These are phyloP conservation scores for Solanum hybrid DNA, from an alignment of 305 asterid genomes.

Conservation along the genomic window DNA sequence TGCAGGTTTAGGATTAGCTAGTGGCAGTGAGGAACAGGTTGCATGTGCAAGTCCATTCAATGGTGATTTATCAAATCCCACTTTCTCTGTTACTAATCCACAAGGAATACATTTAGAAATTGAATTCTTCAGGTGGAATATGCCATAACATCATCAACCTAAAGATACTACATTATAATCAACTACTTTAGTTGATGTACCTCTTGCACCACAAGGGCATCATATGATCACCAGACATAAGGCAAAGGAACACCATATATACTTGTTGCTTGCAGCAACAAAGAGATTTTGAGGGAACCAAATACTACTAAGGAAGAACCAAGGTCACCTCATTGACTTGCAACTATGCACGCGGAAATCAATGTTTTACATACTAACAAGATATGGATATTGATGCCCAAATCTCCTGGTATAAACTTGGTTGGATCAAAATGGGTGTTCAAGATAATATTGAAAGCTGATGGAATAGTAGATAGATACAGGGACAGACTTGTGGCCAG, in stretches of 20 bases:
- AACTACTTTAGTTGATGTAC: not conserved
- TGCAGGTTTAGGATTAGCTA: not conserved
- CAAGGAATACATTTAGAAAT: not conserved
- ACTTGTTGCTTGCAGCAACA: too few relatives aligned
- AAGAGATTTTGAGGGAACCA: not conserved
- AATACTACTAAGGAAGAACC: not conserved
- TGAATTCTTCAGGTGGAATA: not conserved
- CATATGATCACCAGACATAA: not conserved
- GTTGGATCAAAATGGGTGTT: not conserved
- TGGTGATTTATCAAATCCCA: too few relatives aligned
- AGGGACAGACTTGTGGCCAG: not conserved
- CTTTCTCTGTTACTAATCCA: too few relatives aligned
- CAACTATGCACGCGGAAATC: not conserved
- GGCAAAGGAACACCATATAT: not conserved
- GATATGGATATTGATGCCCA: not conserved
- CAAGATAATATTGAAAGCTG: too few relatives aligned
- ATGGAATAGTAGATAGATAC: too few relatives aligned
- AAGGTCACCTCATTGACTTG: not conserved
- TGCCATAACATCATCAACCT: not conserved
- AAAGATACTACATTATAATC: not conserved
- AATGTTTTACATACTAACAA: not conserved
- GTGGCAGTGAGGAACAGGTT: not conserved
- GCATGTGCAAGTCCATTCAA: not conserved
- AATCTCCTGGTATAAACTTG: not conserved
- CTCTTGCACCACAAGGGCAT: not conserved